Conservation (phyloP, 768 basidiomycete genomes). For the Multifurca ochricompacta region DNA sequence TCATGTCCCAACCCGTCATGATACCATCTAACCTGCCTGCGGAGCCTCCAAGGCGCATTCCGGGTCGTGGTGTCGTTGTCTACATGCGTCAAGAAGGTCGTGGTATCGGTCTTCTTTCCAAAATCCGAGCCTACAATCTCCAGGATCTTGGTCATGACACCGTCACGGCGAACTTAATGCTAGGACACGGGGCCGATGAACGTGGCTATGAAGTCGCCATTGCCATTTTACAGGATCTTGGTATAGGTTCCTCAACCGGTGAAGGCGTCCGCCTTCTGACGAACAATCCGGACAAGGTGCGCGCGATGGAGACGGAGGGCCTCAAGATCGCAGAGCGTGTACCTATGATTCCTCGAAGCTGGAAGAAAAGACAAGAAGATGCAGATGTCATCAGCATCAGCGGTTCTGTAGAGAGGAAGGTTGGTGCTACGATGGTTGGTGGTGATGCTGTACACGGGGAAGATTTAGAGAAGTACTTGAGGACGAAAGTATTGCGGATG, state of each 20-base stretch:
- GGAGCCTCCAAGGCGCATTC: slow-evolving; percentile 38
- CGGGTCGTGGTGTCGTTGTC: slow-evolving; percentile 86
- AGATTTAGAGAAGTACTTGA: slow-evolving; percentile 90
- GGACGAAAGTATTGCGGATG: slow-evolving; percentile 96
- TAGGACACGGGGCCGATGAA: slow-evolving; percentile 92
- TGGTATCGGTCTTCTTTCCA: slow-evolving; percentile 92
- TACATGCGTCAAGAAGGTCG: slow-evolving; percentile 97
- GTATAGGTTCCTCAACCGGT: slow-evolving; percentile 49
- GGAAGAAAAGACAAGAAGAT: slow-evolving; percentile 40
- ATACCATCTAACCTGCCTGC: slow-evolving; percentile 33
- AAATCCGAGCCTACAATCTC: slow-evolving; percentile 94
- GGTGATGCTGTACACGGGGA: slow-evolving; percentile 67
- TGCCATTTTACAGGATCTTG: slow-evolving; percentile 84
- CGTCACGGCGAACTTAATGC: slow-evolving; percentile 93
- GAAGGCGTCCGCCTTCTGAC: slow-evolving; percentile 77
- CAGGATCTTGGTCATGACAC: slow-evolving; percentile 98
- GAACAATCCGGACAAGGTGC: slow-evolving; percentile 97
- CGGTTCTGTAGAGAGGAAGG: slow-evolving; percentile 33
- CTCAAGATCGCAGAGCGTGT: slow-evolving; percentile 77
- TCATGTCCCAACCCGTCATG: slow-evolving; percentile 66
- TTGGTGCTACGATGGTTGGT: slow-evolving; percentile 76
- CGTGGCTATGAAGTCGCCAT: slow-evolving; percentile 87
- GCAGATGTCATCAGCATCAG: slow-evolving; percentile 16
- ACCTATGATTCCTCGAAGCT: slow-evolving; percentile 90
- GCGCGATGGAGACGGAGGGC: slow-evolving; percentile 78